Percentiles rank a stretch among this genome's conserved stretches.
phyloP scores from a whole-genome alignment of 2,329 filamentous ascomycete genomes.

The Colletotrichum truncatum region DNA sequence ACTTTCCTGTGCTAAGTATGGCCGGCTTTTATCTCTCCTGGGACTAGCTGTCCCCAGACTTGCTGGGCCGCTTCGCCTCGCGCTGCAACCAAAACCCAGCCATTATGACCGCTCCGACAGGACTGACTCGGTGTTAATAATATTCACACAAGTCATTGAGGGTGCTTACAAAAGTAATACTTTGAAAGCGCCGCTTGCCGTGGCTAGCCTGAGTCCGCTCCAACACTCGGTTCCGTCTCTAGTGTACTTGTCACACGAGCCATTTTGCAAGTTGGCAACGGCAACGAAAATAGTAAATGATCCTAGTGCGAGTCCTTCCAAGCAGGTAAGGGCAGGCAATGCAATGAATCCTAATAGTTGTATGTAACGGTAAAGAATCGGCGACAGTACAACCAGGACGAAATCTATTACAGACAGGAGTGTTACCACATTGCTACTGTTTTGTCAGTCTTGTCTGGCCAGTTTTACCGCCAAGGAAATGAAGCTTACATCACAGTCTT shows the following conservation, averaged over 20 bases:
- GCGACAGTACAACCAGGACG: not conserved
- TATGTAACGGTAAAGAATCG: not conserved
- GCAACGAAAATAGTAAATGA: not conserved
- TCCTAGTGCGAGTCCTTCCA: not conserved
- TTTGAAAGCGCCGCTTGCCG: not conserved
- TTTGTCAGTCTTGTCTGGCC: too few relatives aligned
- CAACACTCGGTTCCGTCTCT: not conserved
- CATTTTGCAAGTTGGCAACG: not conserved
- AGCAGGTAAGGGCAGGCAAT: not conserved
- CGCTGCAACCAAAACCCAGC: not conserved
- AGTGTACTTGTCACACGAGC: not conserved
- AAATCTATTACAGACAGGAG: not conserved
- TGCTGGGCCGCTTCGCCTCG: not conserved
- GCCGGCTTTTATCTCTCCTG: too few relatives aligned
- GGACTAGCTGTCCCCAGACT: too few relatives aligned
- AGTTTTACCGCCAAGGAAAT: too few relatives aligned
- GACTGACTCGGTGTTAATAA: not conserved
- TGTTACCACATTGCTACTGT: not conserved
- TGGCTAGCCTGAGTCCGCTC: not conserved
- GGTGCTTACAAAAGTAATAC: slow-evolving; percentile 3
- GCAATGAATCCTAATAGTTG: not conserved
- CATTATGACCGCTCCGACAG: not conserved
- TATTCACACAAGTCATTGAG: not conserved
- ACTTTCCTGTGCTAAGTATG: too few relatives aligned
- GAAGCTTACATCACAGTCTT: not conserved